phyloP scores from a whole-genome alignment of 306 rosid species.

The Albizia julibrissin region DNA sequence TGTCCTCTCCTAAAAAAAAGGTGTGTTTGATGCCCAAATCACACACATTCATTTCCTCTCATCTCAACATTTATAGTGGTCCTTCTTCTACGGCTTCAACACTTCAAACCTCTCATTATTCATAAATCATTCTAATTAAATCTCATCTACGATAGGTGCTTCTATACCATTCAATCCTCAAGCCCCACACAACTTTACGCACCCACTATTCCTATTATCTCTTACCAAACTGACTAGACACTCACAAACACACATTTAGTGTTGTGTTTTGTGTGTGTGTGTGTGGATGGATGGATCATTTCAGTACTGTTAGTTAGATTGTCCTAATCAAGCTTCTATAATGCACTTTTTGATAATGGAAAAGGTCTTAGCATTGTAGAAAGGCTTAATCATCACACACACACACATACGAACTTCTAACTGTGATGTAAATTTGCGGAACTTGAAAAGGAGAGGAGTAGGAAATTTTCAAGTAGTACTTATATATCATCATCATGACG shows the following conservation, averaged over 20 bases:
- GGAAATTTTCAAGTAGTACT: background rate
- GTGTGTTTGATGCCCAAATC: background rate
- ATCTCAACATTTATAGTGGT: background rate
- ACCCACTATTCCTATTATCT: background rate
- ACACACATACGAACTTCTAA: background rate
- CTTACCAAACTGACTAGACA: background rate
- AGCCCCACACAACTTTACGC: background rate
- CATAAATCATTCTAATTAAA: background rate
- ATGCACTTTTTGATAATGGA: background rate
- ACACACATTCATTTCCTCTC: background rate
- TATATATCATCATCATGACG: background rate
- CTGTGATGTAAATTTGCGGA: background rate
- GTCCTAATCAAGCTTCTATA: background rate
- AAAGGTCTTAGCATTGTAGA: background rate
- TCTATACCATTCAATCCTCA: background rate
- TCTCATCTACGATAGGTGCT: background rate
- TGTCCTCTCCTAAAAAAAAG: background rate
- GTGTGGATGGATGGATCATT: too few species aligned
- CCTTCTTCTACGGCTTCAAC: background rate
- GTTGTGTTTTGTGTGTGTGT: too few species aligned
- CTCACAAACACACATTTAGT: too few species aligned
- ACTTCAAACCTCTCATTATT: background rate
- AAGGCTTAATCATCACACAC: background rate
- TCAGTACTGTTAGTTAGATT: background rate
- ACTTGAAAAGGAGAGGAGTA: background rate